These are phyloP conservation scores for Cytospora leucostoma DNA, from an alignment of 2,329 filamentous ascomycete genomes.

Conservation along the genomic window DNA sequence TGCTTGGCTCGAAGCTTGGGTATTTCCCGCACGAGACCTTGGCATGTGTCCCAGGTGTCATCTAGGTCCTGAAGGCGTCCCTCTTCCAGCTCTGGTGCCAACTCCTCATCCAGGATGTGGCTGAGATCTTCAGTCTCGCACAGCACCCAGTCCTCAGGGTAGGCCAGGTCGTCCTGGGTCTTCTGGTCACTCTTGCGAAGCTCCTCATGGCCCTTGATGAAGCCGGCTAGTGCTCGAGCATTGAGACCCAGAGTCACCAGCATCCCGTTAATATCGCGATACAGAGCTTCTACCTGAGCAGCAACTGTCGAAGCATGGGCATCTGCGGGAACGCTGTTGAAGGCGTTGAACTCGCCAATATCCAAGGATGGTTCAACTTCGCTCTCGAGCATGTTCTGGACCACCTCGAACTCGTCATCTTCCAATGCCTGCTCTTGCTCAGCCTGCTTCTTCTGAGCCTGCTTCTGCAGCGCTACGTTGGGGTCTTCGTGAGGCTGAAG, in stretches of 20 bases:
- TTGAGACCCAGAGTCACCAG: slow-evolving; percentile 90
- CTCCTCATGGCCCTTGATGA: slow-evolving; percentile 67
- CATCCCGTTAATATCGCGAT: slow-evolving; percentile 89
- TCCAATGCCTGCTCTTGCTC: slow-evolving; percentile 60
- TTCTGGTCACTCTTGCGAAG: slow-evolving; percentile 55
- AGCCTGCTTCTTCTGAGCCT: slow-evolving; percentile 55
- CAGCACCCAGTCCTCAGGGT: slow-evolving; percentile 70
- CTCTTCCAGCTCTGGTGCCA: slow-evolving; percentile 65
- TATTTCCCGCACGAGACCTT: slow-evolving; percentile 69
- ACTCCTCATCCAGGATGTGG: slow-evolving; percentile 61
- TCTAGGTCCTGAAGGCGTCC: slow-evolving; percentile 69
- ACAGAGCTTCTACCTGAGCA: slow-evolving; percentile 66
- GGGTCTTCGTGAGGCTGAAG: slow-evolving; percentile 46
- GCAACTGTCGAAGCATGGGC: slow-evolving; percentile 57
- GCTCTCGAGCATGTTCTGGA: slow-evolving; percentile 64
- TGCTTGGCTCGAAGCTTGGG: slow-evolving; percentile 72
- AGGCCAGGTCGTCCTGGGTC: slow-evolving; percentile 68
- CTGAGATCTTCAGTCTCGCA: slow-evolving; percentile 73
- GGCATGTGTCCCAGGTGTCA: slow-evolving; percentile 67
- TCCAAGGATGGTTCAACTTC: slow-evolving; percentile 61
- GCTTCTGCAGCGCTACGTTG: slow-evolving; percentile 53
- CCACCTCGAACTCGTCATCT: slow-evolving; percentile 72
- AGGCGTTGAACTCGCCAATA: slow-evolving; percentile 68
- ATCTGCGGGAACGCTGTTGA: slow-evolving; percentile 55
- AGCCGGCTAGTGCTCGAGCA: slow-evolving; percentile 63